Percentiles rank a stretch among this genome's conserved stretches.
Conservation (phyloP, 352 stramenopile genomes). For the Pythium vanterpoolii region DNA sequence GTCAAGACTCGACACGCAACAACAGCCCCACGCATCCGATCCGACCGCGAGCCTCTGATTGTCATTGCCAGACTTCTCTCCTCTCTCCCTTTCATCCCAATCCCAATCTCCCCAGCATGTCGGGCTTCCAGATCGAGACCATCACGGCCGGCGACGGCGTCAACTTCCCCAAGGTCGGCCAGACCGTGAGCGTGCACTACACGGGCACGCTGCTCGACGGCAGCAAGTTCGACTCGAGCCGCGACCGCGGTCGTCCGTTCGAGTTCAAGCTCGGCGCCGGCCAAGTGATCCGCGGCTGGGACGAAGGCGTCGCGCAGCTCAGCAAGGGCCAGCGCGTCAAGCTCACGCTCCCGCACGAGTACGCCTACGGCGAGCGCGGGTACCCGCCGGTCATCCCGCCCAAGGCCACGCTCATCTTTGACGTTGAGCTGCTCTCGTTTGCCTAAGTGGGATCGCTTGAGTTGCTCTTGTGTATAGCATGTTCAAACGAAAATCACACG, state of each 20-base stretch:
- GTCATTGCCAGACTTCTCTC: too few relatives aligned
- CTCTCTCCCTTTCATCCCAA: too few relatives aligned
- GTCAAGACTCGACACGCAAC: neutral
- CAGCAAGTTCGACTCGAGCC: slow-evolving; percentile 83
- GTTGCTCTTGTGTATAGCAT: neutral
- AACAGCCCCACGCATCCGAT: too few relatives aligned
- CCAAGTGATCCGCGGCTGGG: slow-evolving; percentile 80
- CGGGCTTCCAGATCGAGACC: slow-evolving; percentile 64
- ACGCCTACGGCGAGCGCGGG: slow-evolving; percentile 91
- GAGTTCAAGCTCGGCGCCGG: slow-evolving; percentile 72
- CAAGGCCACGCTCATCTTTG: slow-evolving; percentile 92
- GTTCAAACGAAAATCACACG: neutral
- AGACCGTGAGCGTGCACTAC: slow-evolving; percentile 79
- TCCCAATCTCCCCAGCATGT: too few relatives aligned
- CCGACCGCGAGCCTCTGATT: too few relatives aligned
- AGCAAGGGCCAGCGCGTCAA: slow-evolving; percentile 92
- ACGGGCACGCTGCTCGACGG: slow-evolving; percentile 69
- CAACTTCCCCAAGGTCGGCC: slow-evolving; percentile 69
- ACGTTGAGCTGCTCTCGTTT: slow-evolving; percentile 90
- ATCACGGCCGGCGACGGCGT: slow-evolving; percentile 75
- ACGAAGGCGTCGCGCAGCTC: slow-evolving; percentile 83
- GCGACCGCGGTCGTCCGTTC: slow-evolving; percentile 71
- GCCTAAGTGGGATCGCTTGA: slow-evolving; percentile 28
- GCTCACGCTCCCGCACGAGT: slow-evolving; percentile 91
- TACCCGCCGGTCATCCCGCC: slow-evolving; percentile 89